Evolutionary conservation across 768 basidiomycete species (phyloP).

Genomic region (Podaxis sp.): DNA sequence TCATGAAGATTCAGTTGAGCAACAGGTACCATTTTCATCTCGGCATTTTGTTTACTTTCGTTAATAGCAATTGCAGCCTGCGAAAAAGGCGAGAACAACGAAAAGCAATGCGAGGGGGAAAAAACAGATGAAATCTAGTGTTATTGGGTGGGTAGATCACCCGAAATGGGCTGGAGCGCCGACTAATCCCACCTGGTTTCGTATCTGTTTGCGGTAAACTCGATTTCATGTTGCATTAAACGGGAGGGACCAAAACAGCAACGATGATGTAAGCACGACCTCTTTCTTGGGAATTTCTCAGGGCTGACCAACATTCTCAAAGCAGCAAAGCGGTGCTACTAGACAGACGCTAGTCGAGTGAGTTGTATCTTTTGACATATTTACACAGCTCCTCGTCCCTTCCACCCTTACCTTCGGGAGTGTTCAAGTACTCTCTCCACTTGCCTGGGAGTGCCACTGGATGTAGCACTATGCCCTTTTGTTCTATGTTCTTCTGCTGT

Average conservation of each 20-base stretch:
- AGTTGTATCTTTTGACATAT: constrained; percentile 4
- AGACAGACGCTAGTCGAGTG: constrained; percentile 6
- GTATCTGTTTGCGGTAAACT: not conserved
- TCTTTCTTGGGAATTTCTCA: not conserved
- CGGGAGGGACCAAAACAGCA: not conserved
- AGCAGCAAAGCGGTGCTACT: constrained; percentile 14
- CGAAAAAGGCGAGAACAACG: constrained; percentile 42
- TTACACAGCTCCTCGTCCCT: constrained; percentile 1
- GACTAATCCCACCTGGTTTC: not conserved
- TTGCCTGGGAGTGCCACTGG: constrained; percentile 28
- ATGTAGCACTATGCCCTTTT: constrained; percentile 55
- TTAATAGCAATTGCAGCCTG: constrained; percentile 26
- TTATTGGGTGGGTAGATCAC: not conserved
- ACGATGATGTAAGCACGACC: constrained; percentile 10
- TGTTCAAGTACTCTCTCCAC: constrained; percentile 12
- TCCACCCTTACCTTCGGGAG: constrained; percentile 15
- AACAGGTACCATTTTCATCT: constrained; percentile 10
- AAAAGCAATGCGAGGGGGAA: constrained; percentile 21
- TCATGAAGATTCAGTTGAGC: not conserved
- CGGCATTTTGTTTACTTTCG: constrained; percentile 3
- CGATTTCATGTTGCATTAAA: not conserved
- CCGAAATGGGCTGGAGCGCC: not conserved
- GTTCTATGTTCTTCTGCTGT: constrained; percentile 58
- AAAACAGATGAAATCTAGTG: constrained; percentile 4
- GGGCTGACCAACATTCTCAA: constrained; percentile 3